phyloP scores from a whole-genome alignment of 495 filamentous ascomycete genomes.

The Antarctomyces pellizariae region DNA sequence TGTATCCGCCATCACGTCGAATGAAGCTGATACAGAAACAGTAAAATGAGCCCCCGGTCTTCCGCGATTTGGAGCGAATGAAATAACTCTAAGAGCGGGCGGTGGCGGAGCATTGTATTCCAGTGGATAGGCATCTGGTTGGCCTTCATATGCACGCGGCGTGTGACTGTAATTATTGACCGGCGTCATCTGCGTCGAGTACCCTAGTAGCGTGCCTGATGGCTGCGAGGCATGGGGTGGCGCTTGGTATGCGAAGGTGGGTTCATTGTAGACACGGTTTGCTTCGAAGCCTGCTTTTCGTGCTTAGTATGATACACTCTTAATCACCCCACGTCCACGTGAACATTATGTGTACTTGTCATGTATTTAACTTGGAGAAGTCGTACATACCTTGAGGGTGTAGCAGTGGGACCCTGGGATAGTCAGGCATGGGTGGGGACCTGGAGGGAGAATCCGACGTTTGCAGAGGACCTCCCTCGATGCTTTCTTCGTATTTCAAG shows the following conservation, averaged over 20 bases:
- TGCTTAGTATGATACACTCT: slow-evolving; percentile 22
- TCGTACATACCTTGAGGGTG: slow-evolving; percentile 21
- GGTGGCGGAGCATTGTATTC: slow-evolving; percentile 25
- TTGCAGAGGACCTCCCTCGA: slow-evolving; percentile 20
- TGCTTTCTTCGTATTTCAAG: slow-evolving; percentile 14
- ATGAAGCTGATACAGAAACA: slow-evolving; percentile 47
- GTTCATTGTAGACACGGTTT: slow-evolving; percentile 12
- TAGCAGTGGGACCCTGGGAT: slow-evolving; percentile 24
- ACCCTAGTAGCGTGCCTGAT: slow-evolving; percentile 9
- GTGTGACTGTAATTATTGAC: slow-evolving; percentile 10
- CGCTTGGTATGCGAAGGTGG: slow-evolving; percentile 12
- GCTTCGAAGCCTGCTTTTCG: slow-evolving; percentile 19
- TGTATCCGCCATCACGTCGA: slow-evolving; percentile 29
- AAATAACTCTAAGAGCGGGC: slow-evolving; percentile 34
- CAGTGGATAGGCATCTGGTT: slow-evolving; percentile 26
- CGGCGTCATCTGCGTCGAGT: slow-evolving; percentile 21
- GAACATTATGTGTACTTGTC: slow-evolving; percentile 1
- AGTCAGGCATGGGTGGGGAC: slow-evolving; percentile 29
- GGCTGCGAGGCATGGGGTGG: slow-evolving; percentile 10
- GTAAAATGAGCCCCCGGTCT: slow-evolving; percentile 50
- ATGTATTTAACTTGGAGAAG: slow-evolving; percentile 8
- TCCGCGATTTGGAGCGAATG: slow-evolving; percentile 43
- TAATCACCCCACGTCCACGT: slow-evolving; percentile 11
- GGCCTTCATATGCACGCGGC: slow-evolving; percentile 24
- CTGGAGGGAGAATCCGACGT: slow-evolving; percentile 16